These are phyloP conservation scores for Mycena chlorophos DNA, from an alignment of 768 basidiomycete genomes.

Conservation along the genomic window DNA sequence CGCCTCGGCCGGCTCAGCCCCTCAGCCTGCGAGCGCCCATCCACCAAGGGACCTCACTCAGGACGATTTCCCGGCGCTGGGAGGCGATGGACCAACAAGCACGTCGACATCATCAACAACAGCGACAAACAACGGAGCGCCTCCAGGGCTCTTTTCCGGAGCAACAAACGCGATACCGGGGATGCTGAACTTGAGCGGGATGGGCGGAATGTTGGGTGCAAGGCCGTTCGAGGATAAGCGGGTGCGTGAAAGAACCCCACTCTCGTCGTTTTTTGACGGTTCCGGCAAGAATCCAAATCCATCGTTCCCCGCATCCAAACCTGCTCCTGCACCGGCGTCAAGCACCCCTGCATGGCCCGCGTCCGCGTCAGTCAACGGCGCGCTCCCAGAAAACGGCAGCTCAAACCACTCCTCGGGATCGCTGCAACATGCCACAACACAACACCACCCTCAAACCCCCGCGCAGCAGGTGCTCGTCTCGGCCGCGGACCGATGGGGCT, in stretches of 20 bases:
- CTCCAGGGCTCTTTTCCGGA: constrained; percentile 77
- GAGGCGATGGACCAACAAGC: constrained; percentile 48
- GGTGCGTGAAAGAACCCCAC: constrained; percentile 45
- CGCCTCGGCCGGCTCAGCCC: constrained; percentile 72
- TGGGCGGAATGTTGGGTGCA: constrained; percentile 51
- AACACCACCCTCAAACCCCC: constrained; percentile 70
- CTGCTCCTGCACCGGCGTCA: constrained; percentile 30
- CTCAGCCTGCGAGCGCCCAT: constrained; percentile 46
- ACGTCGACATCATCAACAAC: constrained; percentile 36
- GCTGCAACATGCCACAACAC: constrained; percentile 28
- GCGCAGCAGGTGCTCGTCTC: constrained; percentile 91
- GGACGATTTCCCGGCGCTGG: constrained; percentile 87
- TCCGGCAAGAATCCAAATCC: constrained; percentile 21
- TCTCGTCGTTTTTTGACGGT: not conserved
- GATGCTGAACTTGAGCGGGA: constrained; percentile 59
- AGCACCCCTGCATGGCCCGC: constrained; percentile 15
- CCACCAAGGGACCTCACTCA: constrained; percentile 74
- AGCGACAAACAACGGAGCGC: constrained; percentile 42
- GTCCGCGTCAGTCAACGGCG: constrained; percentile 10
- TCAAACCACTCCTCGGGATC: constrained; percentile 33
- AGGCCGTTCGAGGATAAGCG: constrained; percentile 62
- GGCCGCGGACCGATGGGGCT: constrained; percentile 94
- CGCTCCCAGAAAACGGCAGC: constrained; percentile 14
- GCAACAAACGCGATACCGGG: constrained; percentile 58
- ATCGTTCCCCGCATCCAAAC: constrained; percentile 29